Conservation (phyloP, 805 yeast genomes). For the Saccharomycopsis malanga region DNA sequence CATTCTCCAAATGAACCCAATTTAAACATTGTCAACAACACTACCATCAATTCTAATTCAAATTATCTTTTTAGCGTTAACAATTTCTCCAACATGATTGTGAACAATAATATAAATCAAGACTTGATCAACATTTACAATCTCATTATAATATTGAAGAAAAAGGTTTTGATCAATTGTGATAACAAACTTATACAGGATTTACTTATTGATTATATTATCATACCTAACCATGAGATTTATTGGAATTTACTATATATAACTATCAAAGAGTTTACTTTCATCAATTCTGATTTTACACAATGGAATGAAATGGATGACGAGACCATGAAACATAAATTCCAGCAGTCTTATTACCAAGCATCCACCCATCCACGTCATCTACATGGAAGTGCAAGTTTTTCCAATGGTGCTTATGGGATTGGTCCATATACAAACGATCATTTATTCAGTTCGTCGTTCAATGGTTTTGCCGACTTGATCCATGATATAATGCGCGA, state of each 20-base stretch:
- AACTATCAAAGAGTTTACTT: slow-evolving; percentile 43
- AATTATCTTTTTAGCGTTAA: slow-evolving; percentile 20
- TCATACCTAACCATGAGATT: slow-evolving; percentile 33
- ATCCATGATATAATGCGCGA: slow-evolving; percentile 21
- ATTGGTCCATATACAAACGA: slow-evolving; percentile 6
- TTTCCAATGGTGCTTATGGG: slow-evolving; percentile 16
- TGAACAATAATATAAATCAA: slow-evolving; percentile 23
- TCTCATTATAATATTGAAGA: slow-evolving; percentile 39
- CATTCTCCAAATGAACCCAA: slow-evolving; percentile 22
- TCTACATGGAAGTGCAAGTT: slow-evolving; percentile 21
- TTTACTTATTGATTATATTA: slow-evolving; percentile 40
- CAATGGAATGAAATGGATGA: slow-evolving; percentile 20
- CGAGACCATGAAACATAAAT: slow-evolving; percentile 14
- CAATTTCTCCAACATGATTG: slow-evolving; percentile 20
- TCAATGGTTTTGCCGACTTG: slow-evolving; percentile 20
- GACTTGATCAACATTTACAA: slow-evolving; percentile 26
- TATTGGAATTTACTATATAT: slow-evolving; percentile 41
- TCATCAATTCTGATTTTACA: slow-evolving; percentile 21
- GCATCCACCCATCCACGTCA: slow-evolving; percentile 18
- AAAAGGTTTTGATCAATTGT: slow-evolving; percentile 42
- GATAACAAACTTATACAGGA: slow-evolving; percentile 44
- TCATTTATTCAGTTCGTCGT: slow-evolving; percentile 5
- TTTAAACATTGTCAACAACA: slow-evolving; percentile 21
- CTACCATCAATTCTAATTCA: slow-evolving; percentile 20
- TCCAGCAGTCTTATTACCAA: slow-evolving; percentile 17